These are phyloP conservation scores for Geotrichum citri-aurantii DNA, from an alignment of 1,139 yeast genomes.

Conservation along the genomic window DNA sequence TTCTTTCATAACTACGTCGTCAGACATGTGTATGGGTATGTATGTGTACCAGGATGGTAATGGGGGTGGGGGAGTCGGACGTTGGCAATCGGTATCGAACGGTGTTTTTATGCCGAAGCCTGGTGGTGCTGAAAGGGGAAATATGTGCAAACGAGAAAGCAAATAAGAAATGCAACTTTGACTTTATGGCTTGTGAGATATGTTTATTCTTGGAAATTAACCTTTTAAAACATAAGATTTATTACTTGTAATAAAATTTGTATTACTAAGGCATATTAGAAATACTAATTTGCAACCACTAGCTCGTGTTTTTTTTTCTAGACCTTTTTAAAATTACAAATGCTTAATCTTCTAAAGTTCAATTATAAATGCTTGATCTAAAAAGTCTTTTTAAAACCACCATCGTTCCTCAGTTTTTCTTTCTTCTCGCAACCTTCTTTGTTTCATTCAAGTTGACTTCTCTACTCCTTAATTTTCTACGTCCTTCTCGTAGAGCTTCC, in stretches of 20 bases:
- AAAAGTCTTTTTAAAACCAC: background rate
- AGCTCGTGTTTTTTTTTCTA: no score
- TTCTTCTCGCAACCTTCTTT: background rate
- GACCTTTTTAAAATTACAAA: no score
- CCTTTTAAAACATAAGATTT: no score
- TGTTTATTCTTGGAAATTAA: background rate
- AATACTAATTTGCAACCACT: no score
- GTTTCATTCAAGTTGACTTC: constrained; percentile 12
- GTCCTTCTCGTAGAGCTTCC: constrained; percentile 8
- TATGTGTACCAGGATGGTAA: background rate
- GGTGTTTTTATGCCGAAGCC: background rate
- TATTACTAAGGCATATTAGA: no score
- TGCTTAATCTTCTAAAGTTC: background rate
- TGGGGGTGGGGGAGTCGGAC: background rate
- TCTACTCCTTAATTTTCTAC: background rate
- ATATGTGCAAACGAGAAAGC: background rate
- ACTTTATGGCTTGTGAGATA: background rate
- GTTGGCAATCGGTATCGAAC: background rate
- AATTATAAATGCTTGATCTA: background rate
- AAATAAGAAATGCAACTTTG: background rate
- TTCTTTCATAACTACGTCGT: constrained; percentile 25
- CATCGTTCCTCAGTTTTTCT: background rate
- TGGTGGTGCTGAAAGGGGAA: background rate
- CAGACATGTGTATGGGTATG: constrained; percentile 13
- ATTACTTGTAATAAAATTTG: no score